Percentiles rank a stretch among this genome's conserved stretches.
phyloP scores from a whole-genome alignment of 345 rosid species.

The Camelina laxa region DNA sequence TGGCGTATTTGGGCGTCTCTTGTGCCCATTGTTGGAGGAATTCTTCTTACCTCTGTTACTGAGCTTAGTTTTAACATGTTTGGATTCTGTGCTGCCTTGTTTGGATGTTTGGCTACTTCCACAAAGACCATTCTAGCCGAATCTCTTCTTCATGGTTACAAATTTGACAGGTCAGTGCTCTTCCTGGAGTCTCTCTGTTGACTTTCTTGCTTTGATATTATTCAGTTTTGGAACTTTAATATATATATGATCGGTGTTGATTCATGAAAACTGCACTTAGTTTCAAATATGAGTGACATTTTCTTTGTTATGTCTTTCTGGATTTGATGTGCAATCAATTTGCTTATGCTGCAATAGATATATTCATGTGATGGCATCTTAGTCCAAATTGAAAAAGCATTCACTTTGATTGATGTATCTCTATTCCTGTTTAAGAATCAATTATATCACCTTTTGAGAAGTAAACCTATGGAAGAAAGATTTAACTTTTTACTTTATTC shows the following conservation, averaged over 20 bases:
- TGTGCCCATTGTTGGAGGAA: conserved; percentile 96
- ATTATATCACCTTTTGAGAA: conserved; percentile 18
- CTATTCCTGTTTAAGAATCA: neutral
- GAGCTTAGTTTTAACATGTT: conserved; percentile 96
- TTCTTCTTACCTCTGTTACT: conserved; percentile 90
- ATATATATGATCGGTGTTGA: conserved; percentile 1
- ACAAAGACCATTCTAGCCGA: conserved; percentile 99
- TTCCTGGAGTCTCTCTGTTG: neutral
- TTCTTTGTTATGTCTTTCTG: neutral
- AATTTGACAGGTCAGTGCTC: conserved; percentile 83
- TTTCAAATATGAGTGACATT: neutral
- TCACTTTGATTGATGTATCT: conserved; percentile 3
- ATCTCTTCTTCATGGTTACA: conserved; percentile 95
- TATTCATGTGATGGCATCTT: conserved; percentile 22
- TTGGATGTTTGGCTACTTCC: conserved; percentile 99
- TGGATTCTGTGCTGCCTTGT: conserved; percentile 95
- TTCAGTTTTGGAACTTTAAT: neutral
- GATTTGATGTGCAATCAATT: conserved; percentile 10
- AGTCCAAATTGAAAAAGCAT: conserved; percentile 11
- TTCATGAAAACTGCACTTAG: conserved; percentile 4
- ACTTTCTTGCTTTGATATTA: neutral
- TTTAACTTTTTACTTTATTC: conserved; percentile 4
- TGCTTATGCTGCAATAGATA: conserved; percentile 10
- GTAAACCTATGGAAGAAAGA: conserved; percentile 2
- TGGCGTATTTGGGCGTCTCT: conserved; percentile 98